These are phyloP conservation scores for Anthoceros angustus DNA, from an alignment of 225 moss, liverwort and hornwort genomes.

Conservation along the genomic window DNA sequence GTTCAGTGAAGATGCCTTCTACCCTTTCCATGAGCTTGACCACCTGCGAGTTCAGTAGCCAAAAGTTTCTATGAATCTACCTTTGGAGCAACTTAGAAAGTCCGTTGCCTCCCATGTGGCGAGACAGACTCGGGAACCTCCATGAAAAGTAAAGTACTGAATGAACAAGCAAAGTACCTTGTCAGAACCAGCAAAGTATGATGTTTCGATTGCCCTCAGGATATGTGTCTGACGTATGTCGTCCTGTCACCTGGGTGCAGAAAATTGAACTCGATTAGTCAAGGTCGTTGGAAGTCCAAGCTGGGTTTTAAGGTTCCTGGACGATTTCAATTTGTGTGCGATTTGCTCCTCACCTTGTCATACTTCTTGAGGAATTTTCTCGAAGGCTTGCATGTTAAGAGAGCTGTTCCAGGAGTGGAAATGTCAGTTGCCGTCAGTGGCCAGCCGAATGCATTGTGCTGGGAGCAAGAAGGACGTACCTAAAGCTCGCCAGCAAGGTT, in stretches of 20 bases:
- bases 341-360: constrained; percentile 44
- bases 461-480: constrained; percentile 14
- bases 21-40: constrained; percentile 51
- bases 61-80: constrained; percentile 15
- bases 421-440: background rate
- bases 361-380: constrained; percentile 80
- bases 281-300: constrained; percentile 9
- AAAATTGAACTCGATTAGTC: background rate
- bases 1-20: constrained; percentile 58
- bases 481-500: constrained; percentile 30
- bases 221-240: constrained; percentile 17
- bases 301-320: constrained; percentile 31
- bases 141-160: constrained; percentile 21
- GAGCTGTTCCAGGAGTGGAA: constrained; percentile 27
- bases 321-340: constrained; percentile 19
- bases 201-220: constrained; percentile 26
- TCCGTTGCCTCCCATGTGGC: background rate
- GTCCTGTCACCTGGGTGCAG: constrained; percentile 20
- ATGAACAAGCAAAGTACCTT: constrained; percentile 6
- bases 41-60: constrained; percentile 24
- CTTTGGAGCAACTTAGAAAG: constrained; percentile 6
- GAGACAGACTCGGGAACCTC: constrained; percentile 5
- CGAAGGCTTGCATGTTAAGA: constrained; percentile 71
- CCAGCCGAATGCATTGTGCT: background rate
- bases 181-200: constrained; percentile 29